These are phyloP conservation scores for Smittium mucronatum DNA, from an alignment of 371 early-diverging fungal species.

Conservation along the genomic window DNA sequence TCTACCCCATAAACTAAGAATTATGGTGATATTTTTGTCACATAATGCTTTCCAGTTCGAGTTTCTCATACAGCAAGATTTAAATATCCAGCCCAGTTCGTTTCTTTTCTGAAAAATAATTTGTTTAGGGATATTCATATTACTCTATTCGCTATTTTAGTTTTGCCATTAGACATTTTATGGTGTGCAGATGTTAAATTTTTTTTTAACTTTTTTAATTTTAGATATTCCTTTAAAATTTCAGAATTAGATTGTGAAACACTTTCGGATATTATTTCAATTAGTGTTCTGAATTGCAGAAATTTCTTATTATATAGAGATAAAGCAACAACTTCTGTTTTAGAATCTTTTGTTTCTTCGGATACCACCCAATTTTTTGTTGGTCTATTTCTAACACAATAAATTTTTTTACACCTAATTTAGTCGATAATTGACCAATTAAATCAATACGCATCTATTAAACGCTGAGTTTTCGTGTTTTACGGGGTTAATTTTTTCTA, in stretches of 20 bases:
- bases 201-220: conserved; percentile 8
- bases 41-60: background rate
- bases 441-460: conserved; percentile 28
- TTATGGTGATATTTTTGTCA: background rate
- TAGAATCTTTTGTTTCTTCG: conserved; percentile 19
- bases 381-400: conserved; percentile 36
- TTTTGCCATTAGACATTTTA: conserved; percentile 24
- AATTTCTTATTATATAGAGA: conserved; percentile 31
- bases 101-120: background rate
- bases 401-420: conserved; percentile 22
- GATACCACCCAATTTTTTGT: conserved; percentile 32
- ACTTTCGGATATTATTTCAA: conserved; percentile 25
- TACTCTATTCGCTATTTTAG: conserved; percentile 18
- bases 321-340: conserved; percentile 18
- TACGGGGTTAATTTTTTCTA: conserved; percentile 6
- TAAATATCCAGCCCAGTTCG: conserved; percentile 17
- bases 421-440: conserved; percentile 26
- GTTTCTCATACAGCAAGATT: conserved; percentile 5
- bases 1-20: background rate
- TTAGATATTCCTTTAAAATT: conserved; percentile 12
- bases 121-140: conserved; percentile 10
- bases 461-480: conserved; percentile 16
- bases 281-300: conserved; percentile 22
- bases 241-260: conserved; percentile 26
- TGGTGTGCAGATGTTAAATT: conserved; percentile 20